Evolutionary conservation across 306 rosid genomes (phyloP).

Genomic region (Glycyrrhiza uralensis): DNA sequence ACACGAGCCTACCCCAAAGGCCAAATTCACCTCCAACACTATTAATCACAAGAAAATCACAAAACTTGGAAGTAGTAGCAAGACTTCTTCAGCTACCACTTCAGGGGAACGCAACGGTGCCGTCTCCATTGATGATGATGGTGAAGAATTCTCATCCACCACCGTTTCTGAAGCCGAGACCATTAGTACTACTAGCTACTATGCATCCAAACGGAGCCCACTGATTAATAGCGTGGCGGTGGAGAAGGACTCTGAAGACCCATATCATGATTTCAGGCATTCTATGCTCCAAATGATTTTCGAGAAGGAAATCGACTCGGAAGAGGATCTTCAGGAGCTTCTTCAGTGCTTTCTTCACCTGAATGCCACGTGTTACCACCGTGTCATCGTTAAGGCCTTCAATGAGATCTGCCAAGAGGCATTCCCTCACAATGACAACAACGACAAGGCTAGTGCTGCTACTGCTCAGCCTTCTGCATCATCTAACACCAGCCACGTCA

Average conservation of each 20-base stretch:
- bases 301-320: slow-evolving; percentile 51
- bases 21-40: slow-evolving; percentile 6
- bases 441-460: slow-evolving; percentile 3
- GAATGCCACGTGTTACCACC: slow-evolving; percentile 39
- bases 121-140: slow-evolving; percentile 16
- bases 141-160: slow-evolving; percentile 36
- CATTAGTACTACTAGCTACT: neutral
- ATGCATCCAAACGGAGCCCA: slow-evolving; percentile 16
- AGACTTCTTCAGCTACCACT: slow-evolving; percentile 40
- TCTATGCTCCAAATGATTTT: slow-evolving; percentile 73
- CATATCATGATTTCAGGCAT: slow-evolving; percentile 50
- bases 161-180: slow-evolving; percentile 34
- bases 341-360: slow-evolving; percentile 52
- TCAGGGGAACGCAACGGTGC: slow-evolving; percentile 27
- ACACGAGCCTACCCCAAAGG: slow-evolving; percentile 40
- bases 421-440: too few relatives aligned
- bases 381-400: slow-evolving; percentile 42
- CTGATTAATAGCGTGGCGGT: slow-evolving; percentile 44
- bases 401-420: slow-evolving; percentile 45
- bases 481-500: neutral
- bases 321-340: slow-evolving; percentile 50
- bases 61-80: neutral
- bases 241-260: slow-evolving; percentile 56
- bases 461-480: neutral
- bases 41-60: neutral